phyloP scores from a whole-genome alignment of 2,329 filamentous ascomycete genomes.

The Aspergillus ochraceoroseus region DNA sequence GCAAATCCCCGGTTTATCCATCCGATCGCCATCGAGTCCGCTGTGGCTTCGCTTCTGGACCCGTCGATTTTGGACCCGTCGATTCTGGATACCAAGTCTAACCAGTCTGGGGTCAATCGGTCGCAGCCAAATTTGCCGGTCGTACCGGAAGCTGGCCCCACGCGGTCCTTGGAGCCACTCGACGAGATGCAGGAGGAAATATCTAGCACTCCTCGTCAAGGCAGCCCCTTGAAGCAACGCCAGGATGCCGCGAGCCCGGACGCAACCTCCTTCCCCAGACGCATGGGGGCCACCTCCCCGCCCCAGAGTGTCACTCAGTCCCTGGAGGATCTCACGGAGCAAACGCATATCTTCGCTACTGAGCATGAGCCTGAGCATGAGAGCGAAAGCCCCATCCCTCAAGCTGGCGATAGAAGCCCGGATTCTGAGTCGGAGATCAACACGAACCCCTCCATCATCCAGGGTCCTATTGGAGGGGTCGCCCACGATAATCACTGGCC shows the following conservation, averaged over 20 bases:
- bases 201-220: conserved; percentile 30
- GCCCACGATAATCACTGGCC: conserved; percentile 51
- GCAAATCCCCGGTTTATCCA: conserved; percentile 74
- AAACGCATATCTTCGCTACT: conserved; percentile 61
- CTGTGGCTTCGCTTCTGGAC: conserved; percentile 82
- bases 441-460: conserved; percentile 79
- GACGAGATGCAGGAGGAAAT: conserved; percentile 12
- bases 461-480: conserved; percentile 63
- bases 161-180: conserved; percentile 21
- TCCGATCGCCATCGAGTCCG: conserved; percentile 73
- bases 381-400: conserved; percentile 49
- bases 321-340: conserved; percentile 39
- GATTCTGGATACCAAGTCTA: conserved; percentile 60
- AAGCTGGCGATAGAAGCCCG: conserved; percentile 33
- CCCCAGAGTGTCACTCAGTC: conserved; percentile 53
- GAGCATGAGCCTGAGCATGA: no score
- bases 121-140: conserved; percentile 41
- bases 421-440: conserved; percentile 59
- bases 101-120: conserved; percentile 45
- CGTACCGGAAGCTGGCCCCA: conserved; percentile 35
- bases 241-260: conserved; percentile 36
- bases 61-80: conserved; percentile 78
- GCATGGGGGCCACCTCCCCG: conserved; percentile 47
- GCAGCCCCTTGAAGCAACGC: conserved; percentile 47
- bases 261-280: conserved; percentile 38